Evolutionary conservation across 108 stramenopile species (phyloP).

Genomic region (Skeletonema marinoi): DNA sequence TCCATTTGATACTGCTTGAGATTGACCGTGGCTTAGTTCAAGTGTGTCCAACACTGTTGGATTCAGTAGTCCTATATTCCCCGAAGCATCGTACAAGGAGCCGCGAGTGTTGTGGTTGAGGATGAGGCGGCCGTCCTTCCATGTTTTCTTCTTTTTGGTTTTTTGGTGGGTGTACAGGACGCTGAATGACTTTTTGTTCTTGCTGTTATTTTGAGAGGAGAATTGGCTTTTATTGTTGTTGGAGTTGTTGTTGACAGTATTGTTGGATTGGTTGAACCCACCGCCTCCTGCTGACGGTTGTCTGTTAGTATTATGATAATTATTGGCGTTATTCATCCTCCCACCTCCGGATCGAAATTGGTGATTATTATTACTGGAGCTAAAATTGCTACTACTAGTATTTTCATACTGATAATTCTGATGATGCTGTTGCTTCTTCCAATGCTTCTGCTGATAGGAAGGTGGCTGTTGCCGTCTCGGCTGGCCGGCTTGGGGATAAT

Average conservation of each 20-base stretch:
- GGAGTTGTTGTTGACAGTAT: neutral
- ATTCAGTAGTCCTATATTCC: constrained; percentile 30
- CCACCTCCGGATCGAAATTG: neutral
- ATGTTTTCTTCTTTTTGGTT: constrained; percentile 81
- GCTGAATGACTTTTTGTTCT: constrained; percentile 14
- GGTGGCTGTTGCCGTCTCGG: neutral
- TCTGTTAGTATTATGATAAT: neutral
- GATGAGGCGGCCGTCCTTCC: constrained; percentile 77
- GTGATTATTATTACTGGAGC: neutral
- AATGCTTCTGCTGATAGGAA: neutral
- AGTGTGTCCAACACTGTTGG: constrained; percentile 31
- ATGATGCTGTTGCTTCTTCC: neutral
- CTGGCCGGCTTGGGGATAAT: neutral
- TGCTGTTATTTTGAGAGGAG: neutral
- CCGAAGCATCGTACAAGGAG: constrained; percentile 59
- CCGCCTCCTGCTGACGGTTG: neutral
- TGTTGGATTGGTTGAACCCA: neutral
- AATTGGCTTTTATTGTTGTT: neutral
- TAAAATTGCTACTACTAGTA: neutral
- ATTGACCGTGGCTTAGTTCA: constrained; percentile 32
- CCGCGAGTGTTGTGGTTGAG: constrained; percentile 23
- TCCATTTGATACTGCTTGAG: neutral
- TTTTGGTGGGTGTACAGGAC: constrained; percentile 81
- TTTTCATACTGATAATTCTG: neutral
- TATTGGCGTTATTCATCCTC: neutral